These are phyloP conservation scores for Geotrichum australiense DNA, from an alignment of 1,139 yeast species.

Conservation along the genomic window DNA sequence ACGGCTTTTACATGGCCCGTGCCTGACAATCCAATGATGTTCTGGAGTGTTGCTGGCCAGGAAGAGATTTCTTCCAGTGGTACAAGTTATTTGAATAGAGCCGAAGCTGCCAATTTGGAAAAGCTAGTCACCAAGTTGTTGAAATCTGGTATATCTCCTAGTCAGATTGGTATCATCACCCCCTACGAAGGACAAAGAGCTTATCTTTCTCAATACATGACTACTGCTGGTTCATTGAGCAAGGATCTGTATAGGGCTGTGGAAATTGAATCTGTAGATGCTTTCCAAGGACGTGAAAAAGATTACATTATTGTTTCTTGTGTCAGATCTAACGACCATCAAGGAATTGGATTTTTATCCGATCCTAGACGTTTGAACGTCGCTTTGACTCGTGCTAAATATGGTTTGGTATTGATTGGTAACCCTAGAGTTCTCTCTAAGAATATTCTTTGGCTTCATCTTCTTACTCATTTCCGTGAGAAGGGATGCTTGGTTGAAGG, in stretches of 20 bases:
- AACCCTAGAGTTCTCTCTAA: constrained; percentile 73
- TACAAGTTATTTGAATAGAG: constrained; percentile 76
- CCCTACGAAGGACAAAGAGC: constrained; percentile 95
- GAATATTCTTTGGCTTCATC: constrained; percentile 71
- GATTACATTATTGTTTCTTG: constrained; percentile 84
- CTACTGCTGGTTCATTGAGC: constrained; percentile 56
- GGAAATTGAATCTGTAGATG: constrained; percentile 90
- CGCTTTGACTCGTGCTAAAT: constrained; percentile 86
- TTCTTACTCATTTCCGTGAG: constrained; percentile 73
- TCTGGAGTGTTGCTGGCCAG: constrained; percentile 85
- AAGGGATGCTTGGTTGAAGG: constrained; percentile 90
- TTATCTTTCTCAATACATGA: constrained; percentile 72
- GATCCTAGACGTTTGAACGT: constrained; percentile 91
- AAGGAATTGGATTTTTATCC: constrained; percentile 76
- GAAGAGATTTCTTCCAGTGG: constrained; percentile 85
- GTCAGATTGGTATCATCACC: constrained; percentile 85
- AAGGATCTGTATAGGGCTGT: constrained; percentile 62
- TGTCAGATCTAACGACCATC: constrained; percentile 83
- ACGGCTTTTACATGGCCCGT: constrained; percentile 88
- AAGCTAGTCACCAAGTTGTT: constrained; percentile 67
- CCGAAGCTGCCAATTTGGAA: constrained; percentile 89
- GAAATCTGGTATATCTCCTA: constrained; percentile 71
- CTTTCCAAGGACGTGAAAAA: constrained; percentile 94
- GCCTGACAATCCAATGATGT: constrained; percentile 79
- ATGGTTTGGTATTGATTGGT: constrained; percentile 75